These are phyloP conservation scores for Evernia prunastri DNA, from an alignment of 495 filamentous ascomycete species.

Conservation along the genomic window DNA sequence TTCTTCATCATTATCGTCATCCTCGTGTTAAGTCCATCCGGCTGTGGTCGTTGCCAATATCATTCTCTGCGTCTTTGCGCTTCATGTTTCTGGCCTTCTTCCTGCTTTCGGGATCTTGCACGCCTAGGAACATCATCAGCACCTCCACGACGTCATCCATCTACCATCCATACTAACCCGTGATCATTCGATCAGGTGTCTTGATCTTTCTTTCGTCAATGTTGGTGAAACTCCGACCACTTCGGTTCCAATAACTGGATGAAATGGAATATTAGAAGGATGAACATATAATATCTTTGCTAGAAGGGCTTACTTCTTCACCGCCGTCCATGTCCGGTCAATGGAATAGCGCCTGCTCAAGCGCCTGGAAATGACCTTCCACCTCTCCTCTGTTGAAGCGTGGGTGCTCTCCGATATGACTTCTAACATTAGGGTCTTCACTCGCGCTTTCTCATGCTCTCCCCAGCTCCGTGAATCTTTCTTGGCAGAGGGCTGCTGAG, in stretches of 20 bases:
- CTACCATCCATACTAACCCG: neutral
- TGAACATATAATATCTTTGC: neutral
- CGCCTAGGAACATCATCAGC: neutral
- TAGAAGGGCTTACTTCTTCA: neutral
- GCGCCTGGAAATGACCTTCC: neutral
- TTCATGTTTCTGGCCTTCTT: neutral
- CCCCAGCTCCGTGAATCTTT: neutral
- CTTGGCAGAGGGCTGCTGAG: neutral
- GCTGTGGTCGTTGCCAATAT: neutral
- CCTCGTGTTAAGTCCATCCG: neutral
- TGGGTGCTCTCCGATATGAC: neutral
- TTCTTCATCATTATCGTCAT: neutral
- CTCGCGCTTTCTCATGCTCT: neutral
- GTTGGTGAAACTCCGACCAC: neutral
- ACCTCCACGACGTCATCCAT: neutral
- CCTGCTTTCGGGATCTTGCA: neutral
- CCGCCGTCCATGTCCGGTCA: neutral
- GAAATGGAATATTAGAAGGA: neutral
- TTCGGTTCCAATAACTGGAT: constrained; percentile 1
- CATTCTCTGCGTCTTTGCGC: neutral
- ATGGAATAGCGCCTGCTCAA: neutral
- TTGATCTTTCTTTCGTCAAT: constrained; percentile 5
- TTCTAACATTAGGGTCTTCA: neutral
- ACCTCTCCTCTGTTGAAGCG: neutral
- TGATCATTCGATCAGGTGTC: constrained; percentile 2